phyloP scores from a whole-genome alignment of 768 basidiomycete genomes.

The Tricholoma saponaceum region DNA sequence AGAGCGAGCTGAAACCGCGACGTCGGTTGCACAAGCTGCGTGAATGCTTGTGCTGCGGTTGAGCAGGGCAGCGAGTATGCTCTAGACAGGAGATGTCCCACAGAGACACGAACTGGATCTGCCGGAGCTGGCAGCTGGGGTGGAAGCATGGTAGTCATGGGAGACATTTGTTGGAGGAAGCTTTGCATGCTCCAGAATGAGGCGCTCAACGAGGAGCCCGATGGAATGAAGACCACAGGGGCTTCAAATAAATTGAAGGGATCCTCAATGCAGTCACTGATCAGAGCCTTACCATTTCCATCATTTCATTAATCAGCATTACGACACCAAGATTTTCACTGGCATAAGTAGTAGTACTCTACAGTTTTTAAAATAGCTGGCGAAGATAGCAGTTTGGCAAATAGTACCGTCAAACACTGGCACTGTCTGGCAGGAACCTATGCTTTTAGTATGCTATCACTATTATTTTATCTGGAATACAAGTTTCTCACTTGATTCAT shows the following conservation, averaged over 20 bases:
- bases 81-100: constrained; percentile 61
- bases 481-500: no score
- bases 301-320: no score
- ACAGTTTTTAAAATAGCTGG: no score
- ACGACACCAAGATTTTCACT: no score
- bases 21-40: constrained; percentile 69
- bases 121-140: constrained; percentile 19
- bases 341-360: no score
- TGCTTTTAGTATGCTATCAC: no score
- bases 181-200: constrained; percentile 1
- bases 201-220: not conserved
- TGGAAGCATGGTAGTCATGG: constrained; percentile 15
- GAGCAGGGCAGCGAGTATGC: constrained; percentile 73
- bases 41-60: constrained; percentile 70
- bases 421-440: no score
- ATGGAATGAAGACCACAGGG: not conserved
- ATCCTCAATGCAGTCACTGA: no score
- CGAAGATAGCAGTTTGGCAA: no score
- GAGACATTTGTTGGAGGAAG: constrained; percentile 11
- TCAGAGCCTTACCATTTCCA: no score
- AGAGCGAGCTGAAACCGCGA: constrained; percentile 82
- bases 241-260: not conserved
- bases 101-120: constrained; percentile 58
- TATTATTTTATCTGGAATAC: no score
- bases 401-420: no score